These are phyloP conservation scores for Monotropa hypopitys DNA, from an alignment of 179 eudicot species.

Conservation along the genomic window DNA sequence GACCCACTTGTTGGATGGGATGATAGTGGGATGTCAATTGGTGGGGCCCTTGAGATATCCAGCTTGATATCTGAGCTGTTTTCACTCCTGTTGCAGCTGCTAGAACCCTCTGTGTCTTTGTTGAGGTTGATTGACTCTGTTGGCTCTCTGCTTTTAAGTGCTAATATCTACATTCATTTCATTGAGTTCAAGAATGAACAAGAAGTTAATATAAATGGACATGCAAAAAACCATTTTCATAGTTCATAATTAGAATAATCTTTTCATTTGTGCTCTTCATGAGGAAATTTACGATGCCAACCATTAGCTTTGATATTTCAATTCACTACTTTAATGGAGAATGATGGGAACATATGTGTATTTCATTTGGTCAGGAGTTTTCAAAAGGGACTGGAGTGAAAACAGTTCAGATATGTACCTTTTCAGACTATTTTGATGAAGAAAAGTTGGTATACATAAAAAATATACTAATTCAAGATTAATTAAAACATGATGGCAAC, in stretches of 20 bases:
- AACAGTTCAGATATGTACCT: too few species aligned
- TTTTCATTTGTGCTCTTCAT: too few species aligned
- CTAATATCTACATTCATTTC: conserved; percentile 40
- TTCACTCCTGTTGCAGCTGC: conserved; percentile 78
- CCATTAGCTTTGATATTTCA: too few species aligned
- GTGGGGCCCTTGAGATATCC: conserved; percentile 55
- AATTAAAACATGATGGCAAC: too few species aligned
- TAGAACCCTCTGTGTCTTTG: conserved; percentile 92
- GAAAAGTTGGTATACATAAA: too few species aligned
- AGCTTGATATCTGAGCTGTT: conserved; percentile 76
- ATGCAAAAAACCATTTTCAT: not conserved
- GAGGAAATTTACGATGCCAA: too few species aligned
- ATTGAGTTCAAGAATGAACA: not conserved
- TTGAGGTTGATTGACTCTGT: conserved; percentile 84
- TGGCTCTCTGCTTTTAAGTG: conserved; percentile 62
- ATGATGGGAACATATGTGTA: too few species aligned
- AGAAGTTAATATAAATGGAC: not conserved
- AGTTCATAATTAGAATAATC: not conserved
- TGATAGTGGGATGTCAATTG: conserved; percentile 37
- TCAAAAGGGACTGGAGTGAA: too few species aligned
- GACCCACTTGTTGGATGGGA: conserved; percentile 21
- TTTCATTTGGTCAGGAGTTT: too few species aligned
- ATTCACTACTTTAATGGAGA: too few species aligned
- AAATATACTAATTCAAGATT: too few species aligned
- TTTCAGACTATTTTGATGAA: too few species aligned